Conservation (phyloP, 2,329 filamentous ascomycete genomes). For the Canariomyces notabilis region DNA sequence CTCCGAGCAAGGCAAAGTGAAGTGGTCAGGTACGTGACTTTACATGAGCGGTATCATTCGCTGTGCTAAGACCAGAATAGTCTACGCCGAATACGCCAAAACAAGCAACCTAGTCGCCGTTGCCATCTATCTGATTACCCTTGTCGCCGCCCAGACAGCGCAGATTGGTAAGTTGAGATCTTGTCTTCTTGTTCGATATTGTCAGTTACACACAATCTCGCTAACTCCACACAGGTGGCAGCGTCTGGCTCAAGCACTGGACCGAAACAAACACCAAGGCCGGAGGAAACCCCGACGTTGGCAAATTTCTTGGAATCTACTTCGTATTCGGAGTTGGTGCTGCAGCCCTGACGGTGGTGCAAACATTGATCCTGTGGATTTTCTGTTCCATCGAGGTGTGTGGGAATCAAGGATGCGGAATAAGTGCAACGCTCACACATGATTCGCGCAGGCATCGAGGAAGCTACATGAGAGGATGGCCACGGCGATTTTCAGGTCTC, state of each 20-base stretch:
- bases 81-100: slow-evolving; percentile 92
- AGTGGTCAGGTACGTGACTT: slow-evolving; percentile 62
- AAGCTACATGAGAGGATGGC: slow-evolving; percentile 98
- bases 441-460: slow-evolving; percentile 64
- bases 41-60: background rate
- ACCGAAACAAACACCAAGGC: slow-evolving; percentile 68
- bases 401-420: slow-evolving; percentile 14
- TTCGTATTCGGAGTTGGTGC: slow-evolving; percentile 90
- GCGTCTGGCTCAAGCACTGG: slow-evolving; percentile 92
- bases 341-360: slow-evolving; percentile 76
- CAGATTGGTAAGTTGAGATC: slow-evolving; percentile 60
- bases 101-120: slow-evolving; percentile 88
- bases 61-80: slow-evolving; percentile 33
- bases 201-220: background rate
- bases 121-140: slow-evolving; percentile 66
- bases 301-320: slow-evolving; percentile 91
- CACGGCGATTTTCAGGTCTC: slow-evolving; percentile 91
- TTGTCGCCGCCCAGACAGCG: slow-evolving; percentile 75
- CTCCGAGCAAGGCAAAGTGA: slow-evolving; percentile 92
- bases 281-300: slow-evolving; percentile 68
- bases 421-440: slow-evolving; percentile 13
- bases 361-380: slow-evolving; percentile 96
- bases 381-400: slow-evolving; percentile 95
- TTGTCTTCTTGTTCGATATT: slow-evolving; percentile 17
- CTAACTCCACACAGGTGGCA: slow-evolving; percentile 52